Evolutionary conservation across 495 filamentous ascomycete species (phyloP), one percentile per base, ranked within the genome.

Genomic region (Neurospora sublineolata): DNA sequence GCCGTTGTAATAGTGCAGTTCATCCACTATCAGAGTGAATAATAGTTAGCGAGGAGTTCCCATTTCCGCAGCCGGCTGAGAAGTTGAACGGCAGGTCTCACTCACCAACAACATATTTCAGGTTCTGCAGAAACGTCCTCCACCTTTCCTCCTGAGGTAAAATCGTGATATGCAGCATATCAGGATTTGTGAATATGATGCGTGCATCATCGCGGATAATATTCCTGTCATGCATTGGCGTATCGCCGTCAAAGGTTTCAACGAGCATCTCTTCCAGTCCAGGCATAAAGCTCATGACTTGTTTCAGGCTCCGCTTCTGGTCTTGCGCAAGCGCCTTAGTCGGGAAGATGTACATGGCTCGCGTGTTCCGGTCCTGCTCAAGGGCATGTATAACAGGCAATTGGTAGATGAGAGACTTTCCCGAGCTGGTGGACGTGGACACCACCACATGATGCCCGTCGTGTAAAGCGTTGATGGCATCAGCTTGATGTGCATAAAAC

Each of bases 251-350:
- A 72, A 97, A 98, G 0, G 94, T 97, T 74, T 98, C 96, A 11
- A 97, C 93, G 14, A 94, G 80, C 6, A 89, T 82, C 70, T 90
- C 84, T 74, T 93, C 87, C n/a, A 97, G 78, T 1, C 88, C 88
- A 4, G 88, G 84, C 87, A 99, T 92, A 76, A 89, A 96, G 23
- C 86, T 80, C 60, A 98, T 82, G 71, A 99, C 82, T 64, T 97
- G 93, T 76, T 91, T 90, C 79, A 98, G 84, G 75, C 94, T 97
- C 72, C 95, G 86, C 76, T 89, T 88, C 80, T 99, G 95, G 81
- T 98, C 95, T 79, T 99, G 95, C 3, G 95, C 95, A 16, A 99
- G 84, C 12, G 95, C 95, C 82, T 99, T 99, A 3, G 95, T 99
- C 1, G 95, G 95, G 73, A 99, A 99, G 30, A 99, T 97, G 77